phyloP scores from a whole-genome alignment of 768 basidiomycete species.

The Auriculariales sp. region DNA sequence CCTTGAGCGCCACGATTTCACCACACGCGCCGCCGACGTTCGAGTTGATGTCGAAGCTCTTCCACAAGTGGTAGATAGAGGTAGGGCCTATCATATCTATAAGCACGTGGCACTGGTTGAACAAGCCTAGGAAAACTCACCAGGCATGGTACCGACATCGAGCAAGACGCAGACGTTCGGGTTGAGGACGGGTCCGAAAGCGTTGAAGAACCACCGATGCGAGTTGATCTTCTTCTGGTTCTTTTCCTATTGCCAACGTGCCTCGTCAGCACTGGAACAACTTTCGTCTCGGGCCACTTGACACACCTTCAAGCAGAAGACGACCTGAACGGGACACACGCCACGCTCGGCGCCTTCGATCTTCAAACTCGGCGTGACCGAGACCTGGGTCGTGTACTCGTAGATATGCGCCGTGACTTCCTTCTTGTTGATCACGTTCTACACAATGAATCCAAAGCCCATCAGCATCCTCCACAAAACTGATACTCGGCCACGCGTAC shows the following conservation, averaged over 20 bases:
- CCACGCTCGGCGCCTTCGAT: constrained; percentile 69
- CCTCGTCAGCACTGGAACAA: too few relatives aligned
- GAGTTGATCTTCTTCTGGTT: constrained; percentile 60
- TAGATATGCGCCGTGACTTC: constrained; percentile 83
- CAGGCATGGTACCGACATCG: constrained; percentile 73
- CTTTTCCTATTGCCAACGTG: too few relatives aligned
- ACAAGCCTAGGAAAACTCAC: neutral
- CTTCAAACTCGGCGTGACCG: constrained; percentile 67
- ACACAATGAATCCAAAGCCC: constrained; percentile 4
- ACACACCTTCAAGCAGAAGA: constrained; percentile 87
- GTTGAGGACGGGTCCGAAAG: constrained; percentile 57
- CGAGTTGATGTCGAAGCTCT: constrained; percentile 84
- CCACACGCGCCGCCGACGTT: constrained; percentile 89
- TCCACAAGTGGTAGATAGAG: constrained; percentile 86
- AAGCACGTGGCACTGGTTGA: too few relatives aligned
- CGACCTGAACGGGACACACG: constrained; percentile 77
- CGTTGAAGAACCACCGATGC: constrained; percentile 88
- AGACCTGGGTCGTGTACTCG: constrained; percentile 90
- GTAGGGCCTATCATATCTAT: constrained; percentile 70
- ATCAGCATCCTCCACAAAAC: neutral
- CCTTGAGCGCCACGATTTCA: constrained; percentile 89
- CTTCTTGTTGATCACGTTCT: constrained; percentile 67
- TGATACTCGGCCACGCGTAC: constrained; percentile 19
- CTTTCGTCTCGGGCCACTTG: constrained; percentile 77
- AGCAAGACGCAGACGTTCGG: constrained; percentile 88